A percentile compares a stretch with the other conserved stretches of the same genome.
Conservation (phyloP, 306 rosid species). For the Ziziphus jujuba region DNA sequence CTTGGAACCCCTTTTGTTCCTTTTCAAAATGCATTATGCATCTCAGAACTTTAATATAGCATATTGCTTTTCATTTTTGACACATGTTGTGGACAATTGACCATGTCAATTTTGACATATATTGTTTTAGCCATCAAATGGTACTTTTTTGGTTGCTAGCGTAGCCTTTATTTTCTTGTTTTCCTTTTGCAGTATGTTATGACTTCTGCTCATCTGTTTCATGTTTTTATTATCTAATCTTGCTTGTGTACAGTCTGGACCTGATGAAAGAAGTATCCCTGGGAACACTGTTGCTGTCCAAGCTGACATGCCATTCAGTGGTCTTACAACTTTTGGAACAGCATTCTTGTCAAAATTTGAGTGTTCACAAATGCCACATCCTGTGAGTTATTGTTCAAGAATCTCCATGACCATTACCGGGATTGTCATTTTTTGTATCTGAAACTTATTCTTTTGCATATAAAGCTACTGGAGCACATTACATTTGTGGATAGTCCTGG, state of each 20-base stretch:
- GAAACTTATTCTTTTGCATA: slow-evolving; percentile 15
- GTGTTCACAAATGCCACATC: slow-evolving; percentile 97
- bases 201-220: background rate
- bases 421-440: slow-evolving; percentile 15
- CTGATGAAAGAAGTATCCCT: slow-evolving; percentile 96
- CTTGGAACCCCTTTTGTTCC: no score
- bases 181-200: background rate
- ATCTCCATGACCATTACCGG: background rate
- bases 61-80: no score
- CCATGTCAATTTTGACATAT: background rate
- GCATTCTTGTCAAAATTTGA: slow-evolving; percentile 90
- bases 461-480: slow-evolving; percentile 75
- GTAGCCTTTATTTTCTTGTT: background rate
- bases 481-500: slow-evolving; percentile 98
- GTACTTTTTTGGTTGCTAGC: background rate
- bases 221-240: background rate
- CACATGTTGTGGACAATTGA: no score
- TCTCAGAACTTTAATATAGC: no score
- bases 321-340: slow-evolving; percentile 85
- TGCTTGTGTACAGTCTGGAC: slow-evolving; percentile 59
- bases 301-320: slow-evolving; percentile 94
- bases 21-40: no score
- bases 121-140: no score
- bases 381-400: slow-evolving; percentile 51
- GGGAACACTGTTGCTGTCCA: slow-evolving; percentile 96